These are phyloP conservation scores for Ogataea paraovalis DNA, from an alignment of 805 yeast genomes.

Conservation along the genomic window DNA sequence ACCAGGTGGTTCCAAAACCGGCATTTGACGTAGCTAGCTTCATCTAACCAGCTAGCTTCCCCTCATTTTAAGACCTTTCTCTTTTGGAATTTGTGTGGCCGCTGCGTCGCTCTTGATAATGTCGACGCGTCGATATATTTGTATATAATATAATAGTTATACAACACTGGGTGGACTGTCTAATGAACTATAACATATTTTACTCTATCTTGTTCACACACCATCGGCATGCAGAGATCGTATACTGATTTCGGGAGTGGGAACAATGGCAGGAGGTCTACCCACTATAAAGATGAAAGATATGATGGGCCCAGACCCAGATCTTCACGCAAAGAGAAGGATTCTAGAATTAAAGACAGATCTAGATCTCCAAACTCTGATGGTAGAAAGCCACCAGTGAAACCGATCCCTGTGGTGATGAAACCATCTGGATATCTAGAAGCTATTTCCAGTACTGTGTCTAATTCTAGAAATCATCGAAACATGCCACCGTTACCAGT, in stretches of 20 bases:
- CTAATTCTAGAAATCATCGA: background rate
- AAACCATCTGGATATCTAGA: constrained; percentile 18
- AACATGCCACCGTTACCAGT: background rate
- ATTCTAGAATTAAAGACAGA: too few relatives aligned
- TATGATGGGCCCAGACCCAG: background rate
- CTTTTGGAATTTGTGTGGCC: background rate
- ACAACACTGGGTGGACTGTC: too few relatives aligned
- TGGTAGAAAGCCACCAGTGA: background rate
- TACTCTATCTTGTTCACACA: too few relatives aligned
- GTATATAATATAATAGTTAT: background rate
- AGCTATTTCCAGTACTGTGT: constrained; percentile 1
- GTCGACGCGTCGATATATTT: background rate
- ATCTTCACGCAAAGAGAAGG: background rate
- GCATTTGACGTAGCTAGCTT: too few relatives aligned
- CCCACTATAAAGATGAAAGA: background rate
- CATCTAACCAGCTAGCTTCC: background rate
- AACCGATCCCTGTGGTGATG: constrained; percentile 18
- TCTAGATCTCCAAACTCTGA: background rate
- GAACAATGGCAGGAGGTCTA: background rate
- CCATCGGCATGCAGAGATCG: too few relatives aligned
- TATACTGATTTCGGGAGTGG: too few relatives aligned
- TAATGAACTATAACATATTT: too few relatives aligned
- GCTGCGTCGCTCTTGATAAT: background rate
- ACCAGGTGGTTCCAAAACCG: too few relatives aligned
- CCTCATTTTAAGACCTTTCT: background rate